Conservation (phyloP, 2,329 filamentous ascomycete species). For the Penicillium sp. region DNA sequence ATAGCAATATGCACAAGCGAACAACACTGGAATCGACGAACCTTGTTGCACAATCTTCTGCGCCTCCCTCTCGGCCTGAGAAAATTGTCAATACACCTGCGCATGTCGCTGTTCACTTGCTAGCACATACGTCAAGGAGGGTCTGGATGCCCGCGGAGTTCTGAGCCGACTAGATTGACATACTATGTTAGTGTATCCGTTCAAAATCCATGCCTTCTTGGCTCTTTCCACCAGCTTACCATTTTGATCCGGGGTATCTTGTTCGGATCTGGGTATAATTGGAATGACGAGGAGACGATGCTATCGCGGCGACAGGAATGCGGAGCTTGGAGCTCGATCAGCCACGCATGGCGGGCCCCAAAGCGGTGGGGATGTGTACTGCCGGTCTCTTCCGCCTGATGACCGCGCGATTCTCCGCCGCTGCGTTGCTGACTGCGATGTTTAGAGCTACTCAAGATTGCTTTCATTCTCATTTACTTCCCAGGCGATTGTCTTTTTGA, state of each 20-base stretch:
- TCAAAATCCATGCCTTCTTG: not conserved
- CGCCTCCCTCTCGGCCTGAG: conserved; percentile 89
- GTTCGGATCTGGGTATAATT: conserved; percentile 4
- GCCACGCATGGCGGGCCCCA: conserved; percentile 26
- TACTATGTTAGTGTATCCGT: conserved; percentile 4
- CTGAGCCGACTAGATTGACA: conserved; percentile 71
- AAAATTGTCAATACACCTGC: conserved; percentile 9
- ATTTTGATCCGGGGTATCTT: conserved; percentile 19
- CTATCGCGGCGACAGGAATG: conserved; percentile 18
- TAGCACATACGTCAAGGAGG: conserved; percentile 78
- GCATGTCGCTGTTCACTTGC: not conserved
- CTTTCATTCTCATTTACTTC: not conserved
- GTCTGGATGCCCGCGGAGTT: conserved; percentile 98
- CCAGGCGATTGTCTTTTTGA: not conserved
- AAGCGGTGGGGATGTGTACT: conserved; percentile 31
- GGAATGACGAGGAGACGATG: conserved; percentile 7
- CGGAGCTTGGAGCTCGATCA: conserved; percentile 27
- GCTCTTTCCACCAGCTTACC: conserved; percentile 17
- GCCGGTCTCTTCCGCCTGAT: conserved; percentile 26
- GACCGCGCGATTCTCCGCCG: conserved; percentile 20
- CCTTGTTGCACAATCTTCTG: conserved; percentile 99
- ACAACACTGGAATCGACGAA: conserved; percentile 38
- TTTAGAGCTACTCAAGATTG: not conserved
- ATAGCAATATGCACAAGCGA: not conserved
- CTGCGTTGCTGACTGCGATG: conserved; percentile 6